Evolutionary conservation across 2,329 filamentous ascomycete genomes (phyloP), one percentile per base, ranked within the genome.

Genomic region (Aureobasidium leucospermi): DNA sequence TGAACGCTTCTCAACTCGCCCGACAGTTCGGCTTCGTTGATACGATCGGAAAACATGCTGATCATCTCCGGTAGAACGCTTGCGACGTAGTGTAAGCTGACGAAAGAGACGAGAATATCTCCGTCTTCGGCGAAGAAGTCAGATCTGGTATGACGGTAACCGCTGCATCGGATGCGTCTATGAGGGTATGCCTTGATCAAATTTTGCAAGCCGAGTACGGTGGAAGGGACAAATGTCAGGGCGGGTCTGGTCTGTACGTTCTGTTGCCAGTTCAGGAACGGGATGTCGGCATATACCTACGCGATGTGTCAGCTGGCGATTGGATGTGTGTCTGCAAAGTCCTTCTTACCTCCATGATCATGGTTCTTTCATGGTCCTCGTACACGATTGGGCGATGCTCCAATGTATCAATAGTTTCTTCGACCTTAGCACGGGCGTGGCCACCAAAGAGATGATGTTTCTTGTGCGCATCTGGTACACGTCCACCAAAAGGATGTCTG

Each of bases 141-240:
- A 5, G 71, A 68, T 75, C 76, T 78, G 6, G 73, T 76, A 61
- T 79, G 76, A 5, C 76, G 69, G 59, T 76, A 79, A 1, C 76
- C 76, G 2, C 70, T 69, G 38, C 73, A 75, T 32, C 76, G 69
- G 15, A 78, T 73, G 5, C 74, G 67, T 61, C 74, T 68, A 1
- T 69, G 65, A 13, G 52, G 52, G 36, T 53, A 55, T 48, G 43
- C 32, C 29, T 73, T 65, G 3, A 78, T 71, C 34, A 78, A 67
- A 34, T 74, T 73, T 38, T 76, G 71, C 4, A 78, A 64, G 4
- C 74, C 76, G 9, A 70, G 66, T 5, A 75, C 68, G 0, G 73
- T 77, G 13, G 66, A 73, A 2, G 76, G 76, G 9, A 78, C 65
- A 58, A 74, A 77, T 0, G 76, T 78, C 51, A 68, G 72, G 15